Evolutionary conservation across 1,139 yeast species (phyloP).

Genomic region (Saccharomycopsis hybrid): DNA sequence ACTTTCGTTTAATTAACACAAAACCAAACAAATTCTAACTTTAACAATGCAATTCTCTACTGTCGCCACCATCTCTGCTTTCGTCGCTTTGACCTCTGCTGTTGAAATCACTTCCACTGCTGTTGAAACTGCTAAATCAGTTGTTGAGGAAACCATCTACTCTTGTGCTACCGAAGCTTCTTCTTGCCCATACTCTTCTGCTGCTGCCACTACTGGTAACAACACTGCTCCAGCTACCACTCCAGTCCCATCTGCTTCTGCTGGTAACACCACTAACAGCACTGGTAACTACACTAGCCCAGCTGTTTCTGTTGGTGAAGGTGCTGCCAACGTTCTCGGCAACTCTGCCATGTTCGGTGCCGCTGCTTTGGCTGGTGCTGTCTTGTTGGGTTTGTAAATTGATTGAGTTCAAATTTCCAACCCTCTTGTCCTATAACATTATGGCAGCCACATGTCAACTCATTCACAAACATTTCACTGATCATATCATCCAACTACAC

Average conservation of each 20-base stretch:
- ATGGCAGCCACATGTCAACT: no score
- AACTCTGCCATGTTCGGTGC: slow-evolving; percentile 32
- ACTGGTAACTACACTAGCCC: slow-evolving; percentile 21
- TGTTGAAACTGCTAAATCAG: slow-evolving; percentile 24
- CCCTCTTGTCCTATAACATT: no score
- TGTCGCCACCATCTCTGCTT: slow-evolving; percentile 21
- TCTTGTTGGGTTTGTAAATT: slow-evolving; percentile 25
- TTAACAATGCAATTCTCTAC: slow-evolving; percentile 24
- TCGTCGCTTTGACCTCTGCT: slow-evolving; percentile 9
- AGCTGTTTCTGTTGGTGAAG: slow-evolving; percentile 30
- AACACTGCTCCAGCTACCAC: slow-evolving; percentile 17
- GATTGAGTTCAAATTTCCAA: neutral
- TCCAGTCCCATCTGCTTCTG: no score
- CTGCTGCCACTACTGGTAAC: slow-evolving; percentile 22
- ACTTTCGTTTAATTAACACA: neutral
- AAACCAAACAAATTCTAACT: neutral
- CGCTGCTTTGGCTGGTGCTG: slow-evolving; percentile 34
- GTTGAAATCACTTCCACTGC: slow-evolving; percentile 21
- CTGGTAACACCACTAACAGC: neutral
- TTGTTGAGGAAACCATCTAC: slow-evolving; percentile 10
- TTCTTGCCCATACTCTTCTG: slow-evolving; percentile 28
- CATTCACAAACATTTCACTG: no score
- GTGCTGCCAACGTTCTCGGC: slow-evolving; percentile 29
- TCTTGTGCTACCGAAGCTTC: slow-evolving; percentile 7
- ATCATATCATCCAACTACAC: no score